Evolutionary conservation across 1,284 basidiomycete species (phyloP), one percentile per base, ranked within the genome.

Genomic region (Wolfiporia cocos): DNA sequence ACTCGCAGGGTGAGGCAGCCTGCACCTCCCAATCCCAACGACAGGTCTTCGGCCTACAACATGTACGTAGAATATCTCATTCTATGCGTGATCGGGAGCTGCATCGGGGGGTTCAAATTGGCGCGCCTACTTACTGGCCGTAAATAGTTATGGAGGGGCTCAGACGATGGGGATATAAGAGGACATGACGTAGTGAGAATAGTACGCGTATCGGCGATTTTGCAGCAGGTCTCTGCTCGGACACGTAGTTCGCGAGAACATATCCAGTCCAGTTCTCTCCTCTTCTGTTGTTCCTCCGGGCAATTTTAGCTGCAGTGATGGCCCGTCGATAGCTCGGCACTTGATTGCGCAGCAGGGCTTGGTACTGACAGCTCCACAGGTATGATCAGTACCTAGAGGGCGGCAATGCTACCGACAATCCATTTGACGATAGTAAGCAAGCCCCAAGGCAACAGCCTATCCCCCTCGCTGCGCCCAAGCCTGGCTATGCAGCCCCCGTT

Each of bases 401-500:
- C 23, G 49, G 59, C 42, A 66, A 65, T 45, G 69, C 73, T 41
- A 67, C 72, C 48, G 70, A 71, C 44, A 70, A 73, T 37, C 69
- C 71, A 38, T 68, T 61, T 44, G 43, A 57, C 54, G 48, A 58
- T 57, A 29, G 47, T 44, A 65, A 66, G 3, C 61, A 62, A 24
- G 43, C 38, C 17, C n/a, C n/a, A n/a, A n/a, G n/a, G n/a, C 54
- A 48, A 39, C 55, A 59, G 43, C 60, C 65, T 24, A 67, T 74
- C 23, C 69, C 71, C 4, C 75, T 86, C 48, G 82, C 78, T 9
- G 77, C 81, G 4, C 83, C 84, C 23, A 71, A 71, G 30, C 83
- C 85, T 3, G 84, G 85, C 7, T 86, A 87, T 54, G 76, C 79
- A 22, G 75, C 81, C 2, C 78, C 78, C 28, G 71, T 85, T 29